Percentiles rank a stretch among this genome's conserved stretches.
phyloP scores from a whole-genome alignment of 169 alveolate genomes.

The Perkinsus chesapeaki region DNA sequence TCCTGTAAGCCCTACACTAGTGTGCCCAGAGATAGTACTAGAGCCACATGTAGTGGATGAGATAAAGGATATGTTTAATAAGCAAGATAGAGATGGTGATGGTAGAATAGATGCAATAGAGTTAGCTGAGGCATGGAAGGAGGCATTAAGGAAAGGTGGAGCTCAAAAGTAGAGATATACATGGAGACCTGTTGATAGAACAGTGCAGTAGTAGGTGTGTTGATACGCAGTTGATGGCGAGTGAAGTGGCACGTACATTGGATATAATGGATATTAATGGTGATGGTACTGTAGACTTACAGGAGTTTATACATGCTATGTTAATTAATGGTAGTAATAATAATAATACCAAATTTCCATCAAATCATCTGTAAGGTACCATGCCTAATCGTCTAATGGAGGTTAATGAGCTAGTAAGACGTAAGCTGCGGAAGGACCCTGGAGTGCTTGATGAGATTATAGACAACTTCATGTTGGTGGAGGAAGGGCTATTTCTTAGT shows the following conservation, averaged over 20 bases:
- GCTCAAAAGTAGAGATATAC: neutral
- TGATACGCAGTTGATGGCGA: neutral
- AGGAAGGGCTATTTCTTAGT: neutral
- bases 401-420: neutral
- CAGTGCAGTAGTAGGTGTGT: neutral
- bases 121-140: neutral
- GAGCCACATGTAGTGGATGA: neutral
- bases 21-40: neutral
- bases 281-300: neutral
- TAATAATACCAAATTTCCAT: too few species aligned
- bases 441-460: neutral
- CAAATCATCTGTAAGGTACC: neutral
- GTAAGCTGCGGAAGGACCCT: neutral
- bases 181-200: too few species aligned
- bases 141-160: neutral
- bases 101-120: neutral
- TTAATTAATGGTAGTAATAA: neutral
- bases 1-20: neutral
- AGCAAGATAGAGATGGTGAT: neutral
- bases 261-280: neutral
- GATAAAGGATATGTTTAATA: neutral
- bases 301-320: neutral
- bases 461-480: neutral
- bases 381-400: neutral
- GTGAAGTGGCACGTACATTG: neutral